These are phyloP conservation scores for Naegleria gruberi DNA, from an alignment of 208 protist genomes.

Conservation along the genomic window DNA sequence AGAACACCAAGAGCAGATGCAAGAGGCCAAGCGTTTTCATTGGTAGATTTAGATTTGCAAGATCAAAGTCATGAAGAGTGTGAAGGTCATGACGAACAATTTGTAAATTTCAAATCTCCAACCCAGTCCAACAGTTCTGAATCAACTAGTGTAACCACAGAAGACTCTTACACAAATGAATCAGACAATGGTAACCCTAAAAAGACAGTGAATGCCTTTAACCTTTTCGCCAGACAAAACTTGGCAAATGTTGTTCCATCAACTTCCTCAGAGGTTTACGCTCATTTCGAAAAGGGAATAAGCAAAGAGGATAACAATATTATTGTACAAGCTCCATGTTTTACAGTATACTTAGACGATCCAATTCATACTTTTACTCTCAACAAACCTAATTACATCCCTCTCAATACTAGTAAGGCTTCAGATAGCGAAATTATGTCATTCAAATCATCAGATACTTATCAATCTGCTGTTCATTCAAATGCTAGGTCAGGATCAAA, in stretches of 20 bases:
- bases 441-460: background rate
- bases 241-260: background rate
- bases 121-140: too few species aligned
- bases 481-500: background rate
- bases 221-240: background rate
- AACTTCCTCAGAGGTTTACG: background rate
- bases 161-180: too few species aligned
- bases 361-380: background rate
- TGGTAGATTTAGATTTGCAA: too few species aligned
- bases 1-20: background rate
- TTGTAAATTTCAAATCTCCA: too few species aligned
- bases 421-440: background rate
- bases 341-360: background rate
- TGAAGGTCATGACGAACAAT: too few species aligned
- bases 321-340: background rate
- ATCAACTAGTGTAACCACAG: too few species aligned
- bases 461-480: background rate
- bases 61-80: too few species aligned
- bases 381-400: background rate
- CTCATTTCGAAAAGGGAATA: background rate
- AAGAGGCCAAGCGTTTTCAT: too few species aligned
- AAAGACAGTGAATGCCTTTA: background rate
- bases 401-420: background rate
- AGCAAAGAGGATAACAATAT: background rate
- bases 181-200: too few species aligned